A percentile compares a stretch with the other conserved stretches of the same genome.
These are phyloP conservation scores for Hypericum perforatum DNA, from an alignment of 345 rosid species.

Conservation along the genomic window DNA sequence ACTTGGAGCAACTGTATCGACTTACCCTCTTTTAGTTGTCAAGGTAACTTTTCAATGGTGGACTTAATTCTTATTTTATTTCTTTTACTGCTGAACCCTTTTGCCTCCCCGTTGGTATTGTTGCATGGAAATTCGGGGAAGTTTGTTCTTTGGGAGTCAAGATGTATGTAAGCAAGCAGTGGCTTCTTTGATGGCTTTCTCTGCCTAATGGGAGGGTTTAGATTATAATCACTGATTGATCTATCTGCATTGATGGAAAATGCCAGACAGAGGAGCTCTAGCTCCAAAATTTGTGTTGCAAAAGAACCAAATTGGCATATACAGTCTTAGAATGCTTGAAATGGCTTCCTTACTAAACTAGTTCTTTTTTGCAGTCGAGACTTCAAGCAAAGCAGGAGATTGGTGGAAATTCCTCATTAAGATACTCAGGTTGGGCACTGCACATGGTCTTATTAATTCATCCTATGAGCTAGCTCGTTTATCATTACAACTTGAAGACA, in stretches of 20 bases:
- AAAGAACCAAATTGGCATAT: not conserved
- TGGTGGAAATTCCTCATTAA: conserved; percentile 41
- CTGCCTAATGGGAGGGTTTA: too few species aligned
- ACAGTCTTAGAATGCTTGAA: conserved; percentile 5
- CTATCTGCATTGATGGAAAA: too few species aligned
- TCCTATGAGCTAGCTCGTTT: conserved; percentile 6
- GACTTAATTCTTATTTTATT: not conserved
- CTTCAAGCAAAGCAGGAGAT: conserved; percentile 73
- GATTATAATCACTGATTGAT: too few species aligned
- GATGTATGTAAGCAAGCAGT: too few species aligned
- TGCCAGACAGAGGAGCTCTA: too few species aligned
- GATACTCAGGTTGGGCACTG: conserved; percentile 45
- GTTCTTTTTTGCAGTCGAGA: conserved; percentile 38
- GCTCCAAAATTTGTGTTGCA: too few species aligned
- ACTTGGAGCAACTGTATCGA: conserved; percentile 57
- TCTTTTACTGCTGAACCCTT: not conserved
- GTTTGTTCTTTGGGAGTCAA: too few species aligned
- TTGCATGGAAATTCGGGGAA: too few species aligned
- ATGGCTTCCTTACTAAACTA: conserved; percentile 8
- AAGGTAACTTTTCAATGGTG: conserved; percentile 33
- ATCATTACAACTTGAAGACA: too few species aligned
- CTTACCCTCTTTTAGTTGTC: conserved; percentile 59
- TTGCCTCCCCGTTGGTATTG: not conserved
- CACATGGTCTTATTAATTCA: not conserved
- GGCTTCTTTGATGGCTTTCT: too few species aligned